Percentiles rank a stretch among this genome's conserved stretches.
Conservation (phyloP, 352 stramenopile genomes). For the Globisporangium acanthophoron region DNA sequence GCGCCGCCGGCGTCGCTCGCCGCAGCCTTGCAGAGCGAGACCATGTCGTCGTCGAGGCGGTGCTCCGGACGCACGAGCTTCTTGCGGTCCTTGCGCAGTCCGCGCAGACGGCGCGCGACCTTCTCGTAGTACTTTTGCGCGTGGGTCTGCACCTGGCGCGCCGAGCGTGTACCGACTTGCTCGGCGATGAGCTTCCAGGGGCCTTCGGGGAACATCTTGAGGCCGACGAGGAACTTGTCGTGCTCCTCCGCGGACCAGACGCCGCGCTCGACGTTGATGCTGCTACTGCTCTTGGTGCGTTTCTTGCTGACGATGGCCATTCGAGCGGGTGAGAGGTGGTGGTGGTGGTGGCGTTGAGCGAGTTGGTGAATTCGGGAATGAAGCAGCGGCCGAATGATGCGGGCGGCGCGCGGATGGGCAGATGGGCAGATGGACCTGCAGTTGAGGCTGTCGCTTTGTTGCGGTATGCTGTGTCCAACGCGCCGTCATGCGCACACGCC, state of each 20-base stretch:
- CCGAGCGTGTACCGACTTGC: constrained; percentile 31
- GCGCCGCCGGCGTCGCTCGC: background rate
- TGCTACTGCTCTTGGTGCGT: background rate
- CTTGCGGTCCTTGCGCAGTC: constrained; percentile 59
- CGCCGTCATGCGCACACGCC: no score
- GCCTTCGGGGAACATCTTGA: constrained; percentile 24
- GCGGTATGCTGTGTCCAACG: background rate
- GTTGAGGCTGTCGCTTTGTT: background rate
- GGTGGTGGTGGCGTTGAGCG: background rate
- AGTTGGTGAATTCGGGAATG: background rate
- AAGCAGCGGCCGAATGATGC: background rate
- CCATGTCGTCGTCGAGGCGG: constrained; percentile 42
- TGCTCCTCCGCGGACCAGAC: constrained; percentile 33
- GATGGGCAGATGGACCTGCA: background rate
- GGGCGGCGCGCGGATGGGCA: no score
- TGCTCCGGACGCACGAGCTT: constrained; percentile 49
- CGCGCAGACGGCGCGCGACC: constrained; percentile 50
- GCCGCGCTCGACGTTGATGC: constrained; percentile 2
- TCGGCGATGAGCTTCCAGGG: constrained; percentile 29
- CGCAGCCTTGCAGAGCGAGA: constrained; percentile 17
- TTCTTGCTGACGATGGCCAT: background rate
- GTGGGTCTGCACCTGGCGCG: constrained; percentile 61
- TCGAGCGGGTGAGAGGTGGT: background rate
- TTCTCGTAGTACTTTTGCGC: constrained; percentile 68
- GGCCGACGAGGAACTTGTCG: constrained; percentile 26